A percentile compares a stretch with the other conserved stretches of the same genome.
Evolutionary conservation across 192 early-diverging fungal species (phyloP).

Genomic region (Podila epicladia): DNA sequence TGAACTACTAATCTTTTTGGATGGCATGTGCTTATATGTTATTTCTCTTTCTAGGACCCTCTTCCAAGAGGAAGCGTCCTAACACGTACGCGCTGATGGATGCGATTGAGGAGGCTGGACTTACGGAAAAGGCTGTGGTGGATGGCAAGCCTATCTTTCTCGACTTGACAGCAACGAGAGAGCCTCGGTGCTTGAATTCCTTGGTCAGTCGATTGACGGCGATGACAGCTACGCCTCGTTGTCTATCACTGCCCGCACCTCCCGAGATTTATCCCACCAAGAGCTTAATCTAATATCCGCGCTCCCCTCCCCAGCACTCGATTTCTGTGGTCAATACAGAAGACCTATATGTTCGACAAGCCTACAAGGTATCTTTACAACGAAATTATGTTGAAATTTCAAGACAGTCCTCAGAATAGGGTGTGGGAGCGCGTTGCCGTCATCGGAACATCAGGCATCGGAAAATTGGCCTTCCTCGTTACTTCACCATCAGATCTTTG

Average conservation of each 20-base stretch:
- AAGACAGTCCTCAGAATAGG: background rate
- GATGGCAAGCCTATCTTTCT: slow-evolving; percentile 1
- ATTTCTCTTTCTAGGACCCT: slow-evolving; percentile 4
- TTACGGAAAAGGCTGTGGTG: slow-evolving; percentile 19
- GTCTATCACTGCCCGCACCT: background rate
- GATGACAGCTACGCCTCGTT: background rate
- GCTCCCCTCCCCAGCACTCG: background rate
- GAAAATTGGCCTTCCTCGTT: slow-evolving; percentile 50
- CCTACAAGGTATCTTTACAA: slow-evolving; percentile 30
- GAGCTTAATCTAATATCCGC: background rate
- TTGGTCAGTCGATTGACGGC: background rate
- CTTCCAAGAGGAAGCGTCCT: slow-evolving; percentile 9
- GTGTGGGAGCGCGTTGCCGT: slow-evolving; percentile 15
- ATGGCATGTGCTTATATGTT: background rate
- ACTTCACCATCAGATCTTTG: slow-evolving; percentile 39
- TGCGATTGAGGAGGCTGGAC: slow-evolving; percentile 11
- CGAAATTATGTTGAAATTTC: slow-evolving; percentile 1
- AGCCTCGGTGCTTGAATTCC: no score
- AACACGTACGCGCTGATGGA: background rate
- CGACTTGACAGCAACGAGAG: slow-evolving; percentile 8
- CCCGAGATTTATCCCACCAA: background rate
- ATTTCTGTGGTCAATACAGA: slow-evolving; percentile 18
- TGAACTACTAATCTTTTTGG: background rate
- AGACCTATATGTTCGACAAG: slow-evolving; percentile 25
- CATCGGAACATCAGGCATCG: slow-evolving; percentile 43